Base-by-base conservation (phyloP, 306 rosid species). In the Astragalus glycyphyllos region DNA sequence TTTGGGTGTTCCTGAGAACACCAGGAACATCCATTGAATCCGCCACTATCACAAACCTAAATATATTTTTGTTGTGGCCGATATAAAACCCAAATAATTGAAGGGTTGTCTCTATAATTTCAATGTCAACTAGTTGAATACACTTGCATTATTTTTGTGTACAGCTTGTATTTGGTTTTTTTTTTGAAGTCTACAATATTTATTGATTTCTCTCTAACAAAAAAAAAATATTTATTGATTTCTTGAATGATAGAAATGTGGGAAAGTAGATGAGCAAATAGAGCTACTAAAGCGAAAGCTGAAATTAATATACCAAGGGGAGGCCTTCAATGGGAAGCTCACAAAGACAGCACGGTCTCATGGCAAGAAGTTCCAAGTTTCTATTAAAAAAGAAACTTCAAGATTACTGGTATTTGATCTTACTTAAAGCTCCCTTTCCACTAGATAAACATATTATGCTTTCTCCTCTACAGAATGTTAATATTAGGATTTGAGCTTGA, bases 291-390 rank as follows among this genome's bases (percentile, higher is more conserved):
- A 94, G 79, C 77, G 67, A 81, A 94, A 94, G 88, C 88, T 94
- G 76, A 73, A 80, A 71, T 60, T 86, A 86, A 94, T 94, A 17
- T 77, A 84, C 79, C 83, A 94, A 75, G 98, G 98, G 11, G 90
- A 86, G 35, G 96, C 96, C 62, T 94, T 94, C 79, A 94, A 94
- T 68, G 97, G 98, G 13, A 94, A 87, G 79, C 86, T 77, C 53
- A 94, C 98, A 45, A 94, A 94, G 80, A 94, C 97, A 1, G 98
- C 97, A 20, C 83, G 97, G 13, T 94, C 98, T 65, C 98, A 87
- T 69, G 97, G 98, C 72, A 88, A 75, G 82, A 94, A 94, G 73
- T 94, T 94, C 59, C 98, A 90, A 76, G 97, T 94, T 66, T 85
- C 98, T 37, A 73, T 94, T 57, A 90, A 89, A 84, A 84, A 86